Percentiles rank a stretch among this genome's conserved stretches.
phyloP scores from a whole-genome alignment of 1,139 yeast genomes.

The Kluyveromyces sp. region DNA sequence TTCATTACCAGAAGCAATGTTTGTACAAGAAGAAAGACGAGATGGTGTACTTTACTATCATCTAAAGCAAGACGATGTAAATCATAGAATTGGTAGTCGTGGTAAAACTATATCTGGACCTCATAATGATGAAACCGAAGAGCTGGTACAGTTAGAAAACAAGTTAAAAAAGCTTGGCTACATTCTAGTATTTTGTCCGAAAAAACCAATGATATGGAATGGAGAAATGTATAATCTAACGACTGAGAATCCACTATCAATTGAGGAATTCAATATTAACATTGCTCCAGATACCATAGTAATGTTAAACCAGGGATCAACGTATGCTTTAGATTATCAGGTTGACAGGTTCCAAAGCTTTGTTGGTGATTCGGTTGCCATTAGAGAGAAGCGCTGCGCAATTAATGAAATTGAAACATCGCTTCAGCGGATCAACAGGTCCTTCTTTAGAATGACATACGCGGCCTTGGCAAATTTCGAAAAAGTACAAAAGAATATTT shows the following conservation, averaged over 20 bases:
- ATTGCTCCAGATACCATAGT: slow-evolving; percentile 65
- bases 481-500: slow-evolving; percentile 40
- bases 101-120: slow-evolving; percentile 7
- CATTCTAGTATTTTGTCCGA: slow-evolving; percentile 67
- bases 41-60: slow-evolving; percentile 24
- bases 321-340: slow-evolving; percentile 39
- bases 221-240: slow-evolving; percentile 60
- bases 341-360: slow-evolving; percentile 43
- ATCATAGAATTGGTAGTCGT: slow-evolving; percentile 10
- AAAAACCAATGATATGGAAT: slow-evolving; percentile 86
- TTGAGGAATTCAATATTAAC: slow-evolving; percentile 28
- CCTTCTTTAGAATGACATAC: slow-evolving; percentile 63
- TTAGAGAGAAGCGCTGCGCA: slow-evolving; percentile 60
- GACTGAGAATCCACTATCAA: slow-evolving; percentile 19
- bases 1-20: slow-evolving; percentile 18
- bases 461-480: slow-evolving; percentile 60
- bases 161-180: slow-evolving; percentile 42
- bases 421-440: slow-evolving; percentile 55
- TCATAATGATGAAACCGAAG: slow-evolving; percentile 33
- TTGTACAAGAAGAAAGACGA: slow-evolving; percentile 17
- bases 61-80: slow-evolving; percentile 13
- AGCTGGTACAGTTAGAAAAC: slow-evolving; percentile 20
- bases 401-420: slow-evolving; percentile 69
- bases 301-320: slow-evolving; percentile 60
- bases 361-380: slow-evolving; percentile 46